Evolutionary conservation across 1,284 basidiomycete species (phyloP).

Genomic region (Trametes versicolor): DNA sequence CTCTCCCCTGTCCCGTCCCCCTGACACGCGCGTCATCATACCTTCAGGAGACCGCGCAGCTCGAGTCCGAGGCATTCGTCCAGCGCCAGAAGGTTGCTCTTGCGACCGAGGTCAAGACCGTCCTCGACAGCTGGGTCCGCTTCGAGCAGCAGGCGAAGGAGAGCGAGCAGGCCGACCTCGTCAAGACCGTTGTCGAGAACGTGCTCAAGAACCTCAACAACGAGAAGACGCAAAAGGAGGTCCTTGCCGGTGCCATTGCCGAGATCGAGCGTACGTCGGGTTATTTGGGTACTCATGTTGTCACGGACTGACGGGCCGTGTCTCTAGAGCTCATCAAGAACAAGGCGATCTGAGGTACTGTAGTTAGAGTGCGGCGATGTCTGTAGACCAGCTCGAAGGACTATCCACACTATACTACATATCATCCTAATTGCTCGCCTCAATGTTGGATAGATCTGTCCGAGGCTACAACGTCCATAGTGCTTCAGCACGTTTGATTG

Average conservation of each 20-base stretch:
- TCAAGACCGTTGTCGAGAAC: constrained; percentile 88
- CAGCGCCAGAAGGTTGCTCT: constrained; percentile 91
- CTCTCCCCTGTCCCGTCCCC: background rate
- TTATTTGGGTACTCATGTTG: constrained; percentile 38
- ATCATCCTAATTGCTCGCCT: background rate
- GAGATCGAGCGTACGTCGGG: constrained; percentile 91
- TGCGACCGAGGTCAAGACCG: constrained; percentile 91
- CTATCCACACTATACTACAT: constrained; percentile 5
- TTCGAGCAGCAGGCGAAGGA: constrained; percentile 98
- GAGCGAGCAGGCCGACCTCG: constrained; percentile 93
- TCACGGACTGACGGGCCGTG: constrained; percentile 25
- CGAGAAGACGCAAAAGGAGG: constrained; percentile 94
- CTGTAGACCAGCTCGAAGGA: constrained; percentile 22
- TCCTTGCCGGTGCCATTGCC: constrained; percentile 84
- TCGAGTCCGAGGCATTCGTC: constrained; percentile 92
- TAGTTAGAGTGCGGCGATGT: constrained; percentile 14
- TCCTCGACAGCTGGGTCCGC: constrained; percentile 98
- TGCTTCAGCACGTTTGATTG: too few relatives aligned
- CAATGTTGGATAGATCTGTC: background rate
- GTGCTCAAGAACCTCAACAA: constrained; percentile 87
- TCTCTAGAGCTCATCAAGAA: constrained; percentile 71
- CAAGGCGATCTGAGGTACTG: constrained; percentile 65
- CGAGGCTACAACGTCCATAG: too few relatives aligned
- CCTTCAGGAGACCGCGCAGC: constrained; percentile 86
- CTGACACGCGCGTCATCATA: background rate